Evolutionary conservation across 805 yeast genomes (phyloP).

Genomic region (Starmerella potacharoeniae): DNA sequence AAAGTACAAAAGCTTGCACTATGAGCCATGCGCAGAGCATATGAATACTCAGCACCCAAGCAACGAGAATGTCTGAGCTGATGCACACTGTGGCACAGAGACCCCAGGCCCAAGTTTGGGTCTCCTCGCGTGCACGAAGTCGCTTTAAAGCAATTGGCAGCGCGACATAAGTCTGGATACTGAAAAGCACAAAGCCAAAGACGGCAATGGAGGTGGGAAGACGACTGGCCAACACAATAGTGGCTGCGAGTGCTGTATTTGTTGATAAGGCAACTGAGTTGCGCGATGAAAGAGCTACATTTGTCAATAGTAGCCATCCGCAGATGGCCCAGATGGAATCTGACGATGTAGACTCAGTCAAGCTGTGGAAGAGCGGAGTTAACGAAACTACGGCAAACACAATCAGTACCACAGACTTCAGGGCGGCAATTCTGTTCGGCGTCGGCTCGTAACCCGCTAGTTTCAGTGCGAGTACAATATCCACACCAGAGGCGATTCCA

Average conservation of each 20-base stretch:
- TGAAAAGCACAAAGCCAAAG: conserved; percentile 67
- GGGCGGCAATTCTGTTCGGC: conserved; percentile 23
- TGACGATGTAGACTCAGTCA: conserved; percentile 78
- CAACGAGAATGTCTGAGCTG: conserved; percentile 18
- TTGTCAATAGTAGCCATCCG: conserved; percentile 61
- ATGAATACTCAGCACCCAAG: conserved; percentile 28
- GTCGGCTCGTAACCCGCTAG: conserved; percentile 20
- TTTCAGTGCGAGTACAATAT: conserved; percentile 20
- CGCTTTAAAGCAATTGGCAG: conserved; percentile 60
- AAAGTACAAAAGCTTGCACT: conserved; percentile 38
- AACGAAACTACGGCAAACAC: conserved; percentile 60
- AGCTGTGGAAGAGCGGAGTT: conserved; percentile 80
- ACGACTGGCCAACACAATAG: conserved; percentile 85
- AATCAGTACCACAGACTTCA: conserved; percentile 60
- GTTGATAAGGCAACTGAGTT: conserved; percentile 58
- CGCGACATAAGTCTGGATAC: conserved; percentile 59
- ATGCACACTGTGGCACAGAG: conserved; percentile 21
- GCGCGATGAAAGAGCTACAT: conserved; percentile 60
- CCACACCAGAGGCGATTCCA: conserved; percentile 8
- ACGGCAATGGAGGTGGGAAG: conserved; percentile 62
- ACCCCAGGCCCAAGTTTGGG: conserved; percentile 22
- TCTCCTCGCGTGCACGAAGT: conserved; percentile 34
- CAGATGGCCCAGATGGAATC: conserved; percentile 94
- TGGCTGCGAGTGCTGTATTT: conserved; percentile 71
- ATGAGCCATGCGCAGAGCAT: conserved; percentile 41